A percentile compares a stretch with the other conserved stretches of the same genome.
Evolutionary conservation across 805 yeast species (phyloP).

Genomic region (Tetrapisispora pingtungensis): DNA sequence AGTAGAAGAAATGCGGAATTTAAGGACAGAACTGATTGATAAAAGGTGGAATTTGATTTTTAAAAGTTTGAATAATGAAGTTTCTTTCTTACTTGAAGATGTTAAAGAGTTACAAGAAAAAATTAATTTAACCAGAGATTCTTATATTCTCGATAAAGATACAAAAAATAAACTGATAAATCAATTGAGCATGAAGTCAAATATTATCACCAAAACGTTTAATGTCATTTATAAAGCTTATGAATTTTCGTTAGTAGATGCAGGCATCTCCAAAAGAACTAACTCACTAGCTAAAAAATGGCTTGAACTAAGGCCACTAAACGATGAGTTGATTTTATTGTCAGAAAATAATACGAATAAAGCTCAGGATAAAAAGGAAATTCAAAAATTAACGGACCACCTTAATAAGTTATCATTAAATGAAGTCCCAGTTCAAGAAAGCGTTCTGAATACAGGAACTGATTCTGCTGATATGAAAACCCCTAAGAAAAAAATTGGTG

Average conservation of each 20-base stretch:
- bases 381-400: conserved; percentile 2
- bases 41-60: conserved; percentile 48
- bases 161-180: conserved; percentile 19
- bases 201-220: conserved; percentile 34
- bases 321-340: neutral
- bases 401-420: neutral
- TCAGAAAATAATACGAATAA: neutral
- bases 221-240: conserved; percentile 31
- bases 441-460: neutral
- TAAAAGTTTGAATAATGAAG: conserved; percentile 36
- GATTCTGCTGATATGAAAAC: neutral
- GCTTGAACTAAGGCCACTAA: conserved; percentile 18
- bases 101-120: conserved; percentile 13
- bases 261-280: conserved; percentile 28
- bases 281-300: conserved; percentile 31
- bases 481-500: conserved; percentile 27
- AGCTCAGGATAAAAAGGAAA: neutral
- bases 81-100: conserved; percentile 21
- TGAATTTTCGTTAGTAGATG: conserved; percentile 34
- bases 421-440: neutral
- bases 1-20: conserved; percentile 30
- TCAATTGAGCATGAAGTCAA: conserved; percentile 30
- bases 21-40: conserved; percentile 41
- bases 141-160: conserved; percentile 1
- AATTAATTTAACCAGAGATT: conserved; percentile 5